Conservation (phyloP, 495 filamentous ascomycete genomes). For the Penicillium cinerascens region DNA sequence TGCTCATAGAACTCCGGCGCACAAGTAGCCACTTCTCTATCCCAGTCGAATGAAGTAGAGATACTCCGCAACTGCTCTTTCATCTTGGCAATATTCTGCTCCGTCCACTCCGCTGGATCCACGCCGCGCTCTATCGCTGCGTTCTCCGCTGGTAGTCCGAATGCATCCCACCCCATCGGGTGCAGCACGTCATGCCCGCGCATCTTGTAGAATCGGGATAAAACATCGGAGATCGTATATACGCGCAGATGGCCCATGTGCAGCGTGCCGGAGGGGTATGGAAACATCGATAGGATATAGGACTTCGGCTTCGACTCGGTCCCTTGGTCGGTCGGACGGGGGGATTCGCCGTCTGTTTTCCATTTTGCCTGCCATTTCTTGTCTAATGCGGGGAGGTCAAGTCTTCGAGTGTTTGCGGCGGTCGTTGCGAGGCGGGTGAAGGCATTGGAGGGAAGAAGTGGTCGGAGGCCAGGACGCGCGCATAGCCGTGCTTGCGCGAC, state of each 20-base stretch:
- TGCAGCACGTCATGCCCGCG: slow-evolving; percentile 73
- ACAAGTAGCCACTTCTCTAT: slow-evolving; percentile 79
- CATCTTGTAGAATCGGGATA: slow-evolving; percentile 74
- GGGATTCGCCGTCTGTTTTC: slow-evolving; percentile 27
- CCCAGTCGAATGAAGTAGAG: slow-evolving; percentile 80
- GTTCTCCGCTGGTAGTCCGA: slow-evolving; percentile 88
- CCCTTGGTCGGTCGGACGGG: slow-evolving; percentile 3
- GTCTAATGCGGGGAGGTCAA: slow-evolving; percentile 65
- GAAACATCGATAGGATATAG: slow-evolving; percentile 90
- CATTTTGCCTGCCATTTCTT: slow-evolving; percentile 69
- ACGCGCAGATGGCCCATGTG: slow-evolving; percentile 87
- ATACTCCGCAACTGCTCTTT: slow-evolving; percentile 74
- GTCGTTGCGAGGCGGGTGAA: slow-evolving; percentile 25
- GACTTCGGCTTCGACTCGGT: slow-evolving; percentile 47
- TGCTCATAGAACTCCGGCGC: slow-evolving; percentile 82
- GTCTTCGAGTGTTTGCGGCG: slow-evolving; percentile 23
- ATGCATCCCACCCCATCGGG: slow-evolving; percentile 93
- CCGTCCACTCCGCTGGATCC: slow-evolving; percentile 75
- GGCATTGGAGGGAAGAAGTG: slow-evolving; percentile 13
- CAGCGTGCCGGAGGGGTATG: slow-evolving; percentile 85
- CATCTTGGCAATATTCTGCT: slow-evolving; percentile 75
- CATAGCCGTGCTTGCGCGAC: slow-evolving; percentile 22
- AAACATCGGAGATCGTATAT: slow-evolving; percentile 85
- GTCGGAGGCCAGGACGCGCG: slow-evolving; percentile 12
- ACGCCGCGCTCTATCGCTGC: slow-evolving; percentile 85